phyloP scores from a whole-genome alignment of 2,329 filamentous ascomycete species.

The Conoideocrella luteorostrata region DNA sequence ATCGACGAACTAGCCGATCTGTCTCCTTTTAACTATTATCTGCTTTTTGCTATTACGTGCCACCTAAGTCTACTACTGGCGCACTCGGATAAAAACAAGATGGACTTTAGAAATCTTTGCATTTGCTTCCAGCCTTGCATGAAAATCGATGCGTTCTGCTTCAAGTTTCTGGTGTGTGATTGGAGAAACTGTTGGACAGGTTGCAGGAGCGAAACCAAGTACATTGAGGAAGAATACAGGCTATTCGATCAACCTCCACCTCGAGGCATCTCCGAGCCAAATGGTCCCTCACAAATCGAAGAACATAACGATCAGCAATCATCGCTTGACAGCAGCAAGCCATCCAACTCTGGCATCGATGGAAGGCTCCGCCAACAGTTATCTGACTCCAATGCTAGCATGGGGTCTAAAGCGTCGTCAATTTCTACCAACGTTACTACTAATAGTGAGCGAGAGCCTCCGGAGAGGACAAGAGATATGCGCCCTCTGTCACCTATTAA shows the following conservation, averaged over 20 bases:
- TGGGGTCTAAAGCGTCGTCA: slow-evolving; percentile 36
- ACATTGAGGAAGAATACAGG: slow-evolving; percentile 62
- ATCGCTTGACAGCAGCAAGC: slow-evolving; percentile 60
- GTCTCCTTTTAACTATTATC: slow-evolving; percentile 96
- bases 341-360: slow-evolving; percentile 27
- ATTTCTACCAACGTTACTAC: slow-evolving; percentile 41
- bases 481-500: slow-evolving; percentile 60
- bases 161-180: slow-evolving; percentile 89
- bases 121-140: slow-evolving; percentile 97
- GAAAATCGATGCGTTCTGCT: slow-evolving; percentile 92
- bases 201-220: slow-evolving; percentile 82
- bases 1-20: slow-evolving; percentile 88
- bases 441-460: slow-evolving; percentile 29
- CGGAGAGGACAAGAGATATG: slow-evolving; percentile 33
- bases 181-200: slow-evolving; percentile 98
- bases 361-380: slow-evolving; percentile 38
- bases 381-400: slow-evolving; percentile 37
- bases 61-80: slow-evolving; percentile 87
- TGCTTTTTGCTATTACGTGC: slow-evolving; percentile 94
- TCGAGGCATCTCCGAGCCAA: slow-evolving; percentile 35
- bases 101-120: slow-evolving; percentile 92
- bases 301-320: slow-evolving; percentile 29
- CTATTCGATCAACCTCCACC: slow-evolving; percentile 54
- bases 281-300: slow-evolving; percentile 19
- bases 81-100: slow-evolving; percentile 93